Percentiles rank a stretch among this genome's conserved stretches.
These are phyloP conservation scores for Saccharomycopsis fibuligera DNA, from an alignment of 805 yeast genomes.

Conservation along the genomic window DNA sequence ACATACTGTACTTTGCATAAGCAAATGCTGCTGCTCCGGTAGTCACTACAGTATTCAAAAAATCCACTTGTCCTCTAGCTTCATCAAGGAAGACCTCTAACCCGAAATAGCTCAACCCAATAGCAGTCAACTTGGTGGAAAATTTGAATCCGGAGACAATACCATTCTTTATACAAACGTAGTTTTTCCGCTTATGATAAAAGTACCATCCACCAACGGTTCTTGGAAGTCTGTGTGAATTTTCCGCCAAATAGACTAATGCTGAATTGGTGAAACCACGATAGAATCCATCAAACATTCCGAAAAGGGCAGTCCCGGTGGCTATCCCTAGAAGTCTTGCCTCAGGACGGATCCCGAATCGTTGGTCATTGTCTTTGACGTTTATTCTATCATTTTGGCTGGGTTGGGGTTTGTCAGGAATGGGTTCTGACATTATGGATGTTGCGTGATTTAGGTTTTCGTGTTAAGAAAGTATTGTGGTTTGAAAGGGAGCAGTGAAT, in stretches of 20 bases:
- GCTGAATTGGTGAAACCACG: constrained; percentile 52
- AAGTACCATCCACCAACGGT: constrained; percentile 84
- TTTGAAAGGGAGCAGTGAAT: no score
- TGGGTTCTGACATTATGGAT: no score
- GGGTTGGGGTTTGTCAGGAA: no score
- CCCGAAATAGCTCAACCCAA: constrained; percentile 47
- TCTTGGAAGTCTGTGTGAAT: constrained; percentile 73
- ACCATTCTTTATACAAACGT: constrained; percentile 58
- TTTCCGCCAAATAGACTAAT: constrained; percentile 63
- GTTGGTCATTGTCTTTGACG: constrained; percentile 25
- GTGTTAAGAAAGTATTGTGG: no score
- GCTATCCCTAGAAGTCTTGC: constrained; percentile 40
- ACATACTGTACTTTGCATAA: constrained; percentile 40
- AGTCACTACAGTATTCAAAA: constrained; percentile 55
- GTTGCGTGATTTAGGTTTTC: no score
- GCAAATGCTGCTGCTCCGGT: constrained; percentile 45
- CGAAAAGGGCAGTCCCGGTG: constrained; percentile 35
- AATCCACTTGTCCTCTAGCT: constrained; percentile 47
- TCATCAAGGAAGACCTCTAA: constrained; percentile 58
- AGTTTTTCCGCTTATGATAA: constrained; percentile 78
- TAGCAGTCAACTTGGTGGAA: constrained; percentile 36
- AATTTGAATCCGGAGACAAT: constrained; percentile 40
- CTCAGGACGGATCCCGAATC: constrained; percentile 45
- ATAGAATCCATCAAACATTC: constrained; percentile 50
- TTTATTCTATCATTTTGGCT: no score